Base-by-base conservation (phyloP, 805 yeast species). In the Yarrowia deformans region DNA sequence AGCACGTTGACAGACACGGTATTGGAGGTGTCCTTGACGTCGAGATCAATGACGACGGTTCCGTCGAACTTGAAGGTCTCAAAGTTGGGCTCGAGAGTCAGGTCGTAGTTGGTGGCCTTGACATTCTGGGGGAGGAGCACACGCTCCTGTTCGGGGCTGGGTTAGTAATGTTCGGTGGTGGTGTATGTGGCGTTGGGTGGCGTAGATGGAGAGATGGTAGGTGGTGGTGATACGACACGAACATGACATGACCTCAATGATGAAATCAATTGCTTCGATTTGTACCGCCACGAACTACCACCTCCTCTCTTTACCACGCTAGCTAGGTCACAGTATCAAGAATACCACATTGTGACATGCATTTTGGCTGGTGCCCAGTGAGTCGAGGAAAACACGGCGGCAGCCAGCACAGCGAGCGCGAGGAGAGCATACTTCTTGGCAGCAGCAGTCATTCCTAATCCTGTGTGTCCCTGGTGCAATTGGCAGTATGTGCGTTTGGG, bases 21-120 rank as follows among this genome's bases (percentile, higher is more conserved):
- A 69, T 78, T 77, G 19, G 88, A 83, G 9, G 79, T 73, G 29
- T 77, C 77, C 14, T 73, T 73, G 40, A 85, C 85, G 13, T 79
- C 78, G 60, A 90, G 79, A 45, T 82, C 79, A 68, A 90, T 76
- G 52, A 71, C 76, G 37, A 78, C 80, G 29, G 69, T 54, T 46
- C 81, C 81, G 40, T 71, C 69, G 70, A 71, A 78, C 61, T 75
- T 73, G 72, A 82, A 83, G 43, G 78, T 78, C 8, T 73, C 77
- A 37, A 82, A 77, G 73, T 88, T 84, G 46, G 96, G 92, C 74
- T 87, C 88, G 68, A 87, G 80, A 19, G 87, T 83, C 42, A 95
- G 77, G 68, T 87, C 85, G 77, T 95, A 94, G 78, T 90, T 90
- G 43, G 80, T 73, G 43, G 99, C 98, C 70, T 83, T 83, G 71